These are phyloP conservation scores for Anastatica hierochuntica DNA, from an alignment of 345 rosid genomes.

Conservation along the genomic window DNA sequence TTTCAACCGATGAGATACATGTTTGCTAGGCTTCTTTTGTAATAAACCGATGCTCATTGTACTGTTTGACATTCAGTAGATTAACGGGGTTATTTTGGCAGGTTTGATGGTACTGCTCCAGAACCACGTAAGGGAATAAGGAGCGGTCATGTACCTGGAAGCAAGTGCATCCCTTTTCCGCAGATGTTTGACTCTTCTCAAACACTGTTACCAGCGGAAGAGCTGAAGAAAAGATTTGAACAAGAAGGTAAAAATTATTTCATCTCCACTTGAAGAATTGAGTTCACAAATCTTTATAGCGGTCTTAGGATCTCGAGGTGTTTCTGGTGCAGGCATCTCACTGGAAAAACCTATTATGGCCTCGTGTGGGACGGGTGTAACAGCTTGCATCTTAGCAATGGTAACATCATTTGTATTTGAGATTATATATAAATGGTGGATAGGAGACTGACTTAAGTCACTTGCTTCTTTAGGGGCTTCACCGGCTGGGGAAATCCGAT, in stretches of 20 bases:
- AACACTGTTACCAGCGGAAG: slow-evolving; percentile 63
- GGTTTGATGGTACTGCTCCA: slow-evolving; percentile 87
- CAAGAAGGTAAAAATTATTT: slow-evolving; percentile 80
- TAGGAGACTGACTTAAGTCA: neutral
- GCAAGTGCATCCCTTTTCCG: slow-evolving; percentile 88
- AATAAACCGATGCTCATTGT: neutral
- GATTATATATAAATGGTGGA: neutral
- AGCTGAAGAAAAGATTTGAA: slow-evolving; percentile 72
- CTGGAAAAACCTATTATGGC: slow-evolving; percentile 58
- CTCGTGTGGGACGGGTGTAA: slow-evolving; percentile 90
- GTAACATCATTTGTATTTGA: slow-evolving; percentile 28
- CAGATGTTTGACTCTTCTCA: slow-evolving; percentile 85
- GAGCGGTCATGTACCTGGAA: slow-evolving; percentile 94
- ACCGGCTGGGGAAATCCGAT: slow-evolving; percentile 75
- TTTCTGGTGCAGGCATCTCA: slow-evolving; percentile 54
- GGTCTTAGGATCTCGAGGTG: neutral
- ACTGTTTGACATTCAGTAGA: no score
- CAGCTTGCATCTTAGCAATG: slow-evolving; percentile 86
- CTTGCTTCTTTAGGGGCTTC: slow-evolving; percentile 59
- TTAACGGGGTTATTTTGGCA: slow-evolving; percentile 19
- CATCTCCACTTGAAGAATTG: no score
- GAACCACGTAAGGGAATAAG: slow-evolving; percentile 92
- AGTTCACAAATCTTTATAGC: neutral
- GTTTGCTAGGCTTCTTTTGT: no score
- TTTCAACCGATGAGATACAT: no score